phyloP scores from a whole-genome alignment of 2,329 filamentous ascomycete genomes.

The Zymoseptoria tritici region DNA sequence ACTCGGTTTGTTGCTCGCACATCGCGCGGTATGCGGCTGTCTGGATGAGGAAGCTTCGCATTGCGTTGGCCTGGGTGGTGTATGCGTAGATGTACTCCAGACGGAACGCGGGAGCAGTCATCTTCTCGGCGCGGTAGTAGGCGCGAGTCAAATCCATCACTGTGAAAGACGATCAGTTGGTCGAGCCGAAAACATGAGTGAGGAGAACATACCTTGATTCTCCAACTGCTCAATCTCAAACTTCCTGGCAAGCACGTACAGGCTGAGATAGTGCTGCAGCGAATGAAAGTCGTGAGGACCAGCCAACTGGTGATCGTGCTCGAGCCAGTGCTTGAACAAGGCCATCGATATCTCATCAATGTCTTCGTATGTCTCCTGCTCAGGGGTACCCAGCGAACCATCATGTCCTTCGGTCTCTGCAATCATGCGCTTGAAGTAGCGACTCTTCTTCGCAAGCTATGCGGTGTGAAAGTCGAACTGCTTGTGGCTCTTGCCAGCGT shows the following conservation, averaged over 20 bases:
- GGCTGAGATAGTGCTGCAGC: constrained; percentile 28
- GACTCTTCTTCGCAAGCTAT: constrained; percentile 19
- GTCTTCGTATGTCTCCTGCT: constrained; percentile 22
- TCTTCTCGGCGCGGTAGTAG: constrained; percentile 27
- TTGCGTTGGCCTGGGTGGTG: constrained; percentile 20
- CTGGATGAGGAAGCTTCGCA: constrained; percentile 28
- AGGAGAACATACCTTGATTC: constrained; percentile 21
- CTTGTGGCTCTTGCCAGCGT: constrained; percentile 23
- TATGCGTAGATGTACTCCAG: constrained; percentile 31
- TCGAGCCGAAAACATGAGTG: background rate
- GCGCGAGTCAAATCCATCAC: constrained; percentile 28
- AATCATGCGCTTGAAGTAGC: constrained; percentile 24
- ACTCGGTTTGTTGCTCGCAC: constrained; percentile 14
- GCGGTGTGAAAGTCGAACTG: constrained; percentile 21
- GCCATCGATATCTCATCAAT: constrained; percentile 27
- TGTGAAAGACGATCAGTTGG: constrained; percentile 6
- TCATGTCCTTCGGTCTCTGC: constrained; percentile 10
- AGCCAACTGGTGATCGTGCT: constrained; percentile 19
- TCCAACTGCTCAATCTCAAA: constrained; percentile 25
- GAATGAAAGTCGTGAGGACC: constrained; percentile 31
- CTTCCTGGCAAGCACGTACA: constrained; percentile 27
- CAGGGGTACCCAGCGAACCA: constrained; percentile 5
- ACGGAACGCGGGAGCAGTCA: constrained; percentile 31
- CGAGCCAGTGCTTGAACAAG: constrained; percentile 27
- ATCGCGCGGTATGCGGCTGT: constrained; percentile 28